Percentiles rank a stretch among this genome's conserved stretches.
These are phyloP conservation scores for Lentinula boryana DNA, from an alignment of 768 basidiomycete species.

Conservation along the genomic window DNA sequence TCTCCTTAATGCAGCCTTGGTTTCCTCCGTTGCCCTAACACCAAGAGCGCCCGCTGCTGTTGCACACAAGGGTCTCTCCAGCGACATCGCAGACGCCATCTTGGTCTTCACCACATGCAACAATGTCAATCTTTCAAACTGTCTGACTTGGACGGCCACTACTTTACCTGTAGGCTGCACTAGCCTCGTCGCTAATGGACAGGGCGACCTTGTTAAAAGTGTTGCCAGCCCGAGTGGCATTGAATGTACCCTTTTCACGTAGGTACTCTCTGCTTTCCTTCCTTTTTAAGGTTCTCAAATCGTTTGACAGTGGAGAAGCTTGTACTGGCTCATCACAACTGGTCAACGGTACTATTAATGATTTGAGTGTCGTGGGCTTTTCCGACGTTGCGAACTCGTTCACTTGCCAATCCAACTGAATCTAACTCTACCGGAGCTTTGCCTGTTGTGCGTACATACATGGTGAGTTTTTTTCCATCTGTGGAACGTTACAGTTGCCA, in stretches of 20 bases:
- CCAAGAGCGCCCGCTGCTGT: not conserved
- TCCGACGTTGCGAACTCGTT: constrained; percentile 11
- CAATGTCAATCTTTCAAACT: constrained; percentile 7
- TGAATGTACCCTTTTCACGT: constrained; percentile 13
- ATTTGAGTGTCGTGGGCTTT: constrained; percentile 9
- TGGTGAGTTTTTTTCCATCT: not conserved
- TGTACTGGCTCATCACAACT: constrained; percentile 9
- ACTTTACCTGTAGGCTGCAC: constrained; percentile 13
- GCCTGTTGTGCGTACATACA: not conserved
- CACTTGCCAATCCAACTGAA: constrained; percentile 6
- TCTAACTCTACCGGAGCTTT: not conserved
- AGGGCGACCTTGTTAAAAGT: constrained; percentile 8
- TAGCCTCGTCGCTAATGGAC: constrained; percentile 8
- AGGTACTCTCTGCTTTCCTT: not conserved
- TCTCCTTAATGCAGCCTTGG: constrained; percentile 9
- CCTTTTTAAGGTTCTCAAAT: not conserved
- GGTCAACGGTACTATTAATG: constrained; percentile 12
- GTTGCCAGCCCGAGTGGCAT: constrained; percentile 1
- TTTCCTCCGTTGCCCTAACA: constrained; percentile 1
- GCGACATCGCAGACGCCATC: constrained; percentile 2
- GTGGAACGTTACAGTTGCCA: not conserved
- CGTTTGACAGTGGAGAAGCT: constrained; percentile 4
- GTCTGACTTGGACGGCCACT: constrained; percentile 10
- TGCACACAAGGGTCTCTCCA: not conserved
- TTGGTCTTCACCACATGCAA: constrained; percentile 9